Conservation (phyloP, 208 protist genomes). For the Endotrypanum monterogeii region DNA sequence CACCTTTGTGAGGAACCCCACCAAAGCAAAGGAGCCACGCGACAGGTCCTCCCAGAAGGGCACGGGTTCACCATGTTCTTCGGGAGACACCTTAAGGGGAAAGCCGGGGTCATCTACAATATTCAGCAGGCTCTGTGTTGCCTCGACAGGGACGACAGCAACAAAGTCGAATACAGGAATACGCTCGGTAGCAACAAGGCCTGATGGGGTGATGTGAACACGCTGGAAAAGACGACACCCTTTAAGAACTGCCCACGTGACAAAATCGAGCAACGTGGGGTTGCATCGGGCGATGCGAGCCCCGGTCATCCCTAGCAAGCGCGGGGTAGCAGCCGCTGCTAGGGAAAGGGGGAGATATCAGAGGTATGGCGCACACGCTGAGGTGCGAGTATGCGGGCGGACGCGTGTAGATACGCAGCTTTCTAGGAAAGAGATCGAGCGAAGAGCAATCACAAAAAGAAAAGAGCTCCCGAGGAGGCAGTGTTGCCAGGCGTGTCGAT, state of each 20-base stretch:
- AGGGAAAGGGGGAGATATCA: not conserved
- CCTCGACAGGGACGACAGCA: constrained; percentile 69
- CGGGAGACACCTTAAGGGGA: constrained; percentile 70
- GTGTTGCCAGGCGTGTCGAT: not conserved
- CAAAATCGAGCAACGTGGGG: constrained; percentile 86
- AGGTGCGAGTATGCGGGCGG: not conserved
- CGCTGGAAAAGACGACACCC: constrained; percentile 87
- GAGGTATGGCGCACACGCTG: not conserved
- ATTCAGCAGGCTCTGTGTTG: constrained; percentile 77
- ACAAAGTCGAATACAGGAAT: constrained; percentile 91
- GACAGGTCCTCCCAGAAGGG: constrained; percentile 81
- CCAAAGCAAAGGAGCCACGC: constrained; percentile 73
- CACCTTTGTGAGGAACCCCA: constrained; percentile 68
- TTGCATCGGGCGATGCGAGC: constrained; percentile 75
- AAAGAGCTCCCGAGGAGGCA: not conserved
- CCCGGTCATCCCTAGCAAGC: constrained; percentile 33
- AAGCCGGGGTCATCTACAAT: constrained; percentile 61
- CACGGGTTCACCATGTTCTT: constrained; percentile 63
- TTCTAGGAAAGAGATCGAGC: not conserved
- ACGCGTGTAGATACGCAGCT: constrained; percentile 1
- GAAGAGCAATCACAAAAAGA: constrained; percentile 12
- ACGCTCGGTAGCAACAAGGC: constrained; percentile 72
- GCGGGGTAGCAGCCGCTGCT: not conserved
- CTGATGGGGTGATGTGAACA: constrained; percentile 77
- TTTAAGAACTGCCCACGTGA: constrained; percentile 88